Conservation (phyloP, 2,329 filamentous ascomycete species). For the Lachnellula cervina region DNA sequence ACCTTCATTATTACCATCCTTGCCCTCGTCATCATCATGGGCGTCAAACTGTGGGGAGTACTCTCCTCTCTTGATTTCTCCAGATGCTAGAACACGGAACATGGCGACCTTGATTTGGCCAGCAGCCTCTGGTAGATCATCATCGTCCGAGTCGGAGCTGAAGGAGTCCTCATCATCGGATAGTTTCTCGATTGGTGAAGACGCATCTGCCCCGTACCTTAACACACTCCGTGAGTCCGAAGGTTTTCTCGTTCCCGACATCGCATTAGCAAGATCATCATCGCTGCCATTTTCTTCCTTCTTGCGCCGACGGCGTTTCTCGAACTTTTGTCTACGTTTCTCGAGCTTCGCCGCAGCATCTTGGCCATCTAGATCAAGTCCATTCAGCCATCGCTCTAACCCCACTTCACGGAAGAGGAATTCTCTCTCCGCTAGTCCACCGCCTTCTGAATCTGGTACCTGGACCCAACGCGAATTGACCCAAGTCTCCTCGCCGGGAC, state of each 20-base stretch:
- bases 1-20: conserved; percentile 44
- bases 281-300: conserved; percentile 45
- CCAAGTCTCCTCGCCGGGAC: conserved; percentile 96
- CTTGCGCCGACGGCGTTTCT: conserved; percentile 61
- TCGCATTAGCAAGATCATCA: conserved; percentile 41
- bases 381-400: conserved; percentile 92
- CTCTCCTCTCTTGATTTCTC: conserved; percentile 95
- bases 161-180: conserved; percentile 64
- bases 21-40: conserved; percentile 81
- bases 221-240: conserved; percentile 52
- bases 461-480: conserved; percentile 98
- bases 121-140: conserved; percentile 87
- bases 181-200: conserved; percentile 67
- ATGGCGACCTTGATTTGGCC: conserved; percentile 98
- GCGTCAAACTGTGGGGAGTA: conserved; percentile 98
- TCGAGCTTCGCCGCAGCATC: conserved; percentile 87
- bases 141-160: conserved; percentile 68
- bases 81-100: conserved; percentile 90
- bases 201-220: conserved; percentile 73
- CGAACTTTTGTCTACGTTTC: conserved; percentile 77
- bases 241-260: conserved; percentile 12
- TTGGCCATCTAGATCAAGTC: conserved; percentile 88
- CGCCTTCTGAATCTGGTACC: conserved; percentile 83
- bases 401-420: conserved; percentile 97
- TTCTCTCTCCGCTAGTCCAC: conserved; percentile 90